Evolutionary conservation across 192 early-diverging fungal genomes (phyloP).

Genomic region (Backusella liffmaniae): DNA sequence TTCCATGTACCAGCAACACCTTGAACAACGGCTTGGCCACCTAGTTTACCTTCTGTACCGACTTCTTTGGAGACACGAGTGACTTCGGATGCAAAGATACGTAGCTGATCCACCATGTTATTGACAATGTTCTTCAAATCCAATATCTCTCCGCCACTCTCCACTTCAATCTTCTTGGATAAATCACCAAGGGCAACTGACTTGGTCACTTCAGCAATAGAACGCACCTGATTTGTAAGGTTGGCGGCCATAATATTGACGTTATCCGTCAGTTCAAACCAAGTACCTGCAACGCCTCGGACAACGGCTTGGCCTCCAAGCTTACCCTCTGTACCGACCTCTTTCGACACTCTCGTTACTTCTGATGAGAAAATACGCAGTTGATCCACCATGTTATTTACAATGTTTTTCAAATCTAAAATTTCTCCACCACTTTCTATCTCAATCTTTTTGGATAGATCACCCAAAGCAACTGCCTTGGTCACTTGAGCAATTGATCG

Average conservation of each 20-base stretch:
- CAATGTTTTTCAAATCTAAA: conserved; percentile 45
- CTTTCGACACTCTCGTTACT: conserved; percentile 62
- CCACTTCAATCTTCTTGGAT: conserved; percentile 45
- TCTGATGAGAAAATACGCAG: conserved; percentile 48
- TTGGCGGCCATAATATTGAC: conserved; percentile 52
- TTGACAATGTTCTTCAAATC: conserved; percentile 43
- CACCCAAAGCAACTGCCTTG: conserved; percentile 62
- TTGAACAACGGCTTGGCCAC: conserved; percentile 53
- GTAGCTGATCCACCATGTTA: conserved; percentile 53
- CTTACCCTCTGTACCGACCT: conserved; percentile 62
- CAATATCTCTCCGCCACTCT: conserved; percentile 8
- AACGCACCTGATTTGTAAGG: conserved; percentile 57
- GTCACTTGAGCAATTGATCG: conserved; percentile 62
- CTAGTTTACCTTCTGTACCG: conserved; percentile 57
- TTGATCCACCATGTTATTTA: conserved; percentile 61
- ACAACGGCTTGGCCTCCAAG: conserved; percentile 60
- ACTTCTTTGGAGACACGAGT: conserved; percentile 58
- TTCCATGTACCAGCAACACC: conserved; percentile 18
- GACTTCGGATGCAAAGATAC: conserved; percentile 54
- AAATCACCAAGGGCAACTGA: conserved; percentile 63
- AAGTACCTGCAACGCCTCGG: conserved; percentile 50
- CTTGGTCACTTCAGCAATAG: conserved; percentile 62
- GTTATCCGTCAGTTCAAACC: conserved; percentile 12
- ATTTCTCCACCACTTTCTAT: conserved; percentile 15
- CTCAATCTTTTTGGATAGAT: conserved; percentile 60